Evolutionary conservation across 2,329 filamentous ascomycete genomes (phyloP).

Genomic region (Phaeosphaeria sp.): DNA sequence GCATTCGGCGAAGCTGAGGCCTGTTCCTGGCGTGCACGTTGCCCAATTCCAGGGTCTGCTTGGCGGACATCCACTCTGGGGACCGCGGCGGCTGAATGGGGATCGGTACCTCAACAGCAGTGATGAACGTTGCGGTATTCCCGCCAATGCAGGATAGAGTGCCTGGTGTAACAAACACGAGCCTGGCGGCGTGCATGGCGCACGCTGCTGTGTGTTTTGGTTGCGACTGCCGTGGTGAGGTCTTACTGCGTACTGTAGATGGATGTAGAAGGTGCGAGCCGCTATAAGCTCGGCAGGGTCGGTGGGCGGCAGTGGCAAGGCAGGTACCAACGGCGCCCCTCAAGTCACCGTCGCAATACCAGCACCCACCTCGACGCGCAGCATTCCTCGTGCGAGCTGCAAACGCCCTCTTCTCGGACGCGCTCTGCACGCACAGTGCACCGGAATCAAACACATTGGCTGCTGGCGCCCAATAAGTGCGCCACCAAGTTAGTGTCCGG

Average conservation of each 20-base stretch:
- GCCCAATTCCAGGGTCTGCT: conserved; percentile 2
- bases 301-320: no score
- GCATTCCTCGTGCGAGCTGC: conserved; percentile 5
- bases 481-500: conserved; percentile 24
- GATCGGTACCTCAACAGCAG: not conserved
- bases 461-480: conserved; percentile 28
- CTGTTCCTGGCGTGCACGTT: not conserved
- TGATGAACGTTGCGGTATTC: not conserved
- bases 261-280: not conserved
- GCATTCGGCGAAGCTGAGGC: not conserved
- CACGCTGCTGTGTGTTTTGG: not conserved
- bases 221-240: not conserved
- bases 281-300: conserved; percentile 10
- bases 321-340: conserved; percentile 13
- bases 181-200: not conserved
- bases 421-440: conserved; percentile 20
- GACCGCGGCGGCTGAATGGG: not conserved
- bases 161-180: not conserved
- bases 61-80: conserved; percentile 1
- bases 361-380: conserved; percentile 5
- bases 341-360: conserved; percentile 15
- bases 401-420: conserved; percentile 35
- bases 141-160: not conserved
- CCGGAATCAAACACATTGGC: conserved; percentile 28
- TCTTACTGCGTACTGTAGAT: no score